Base-by-base conservation (phyloP, 2,329 filamentous ascomycete genomes). In the Xylaria sp. region DNA sequence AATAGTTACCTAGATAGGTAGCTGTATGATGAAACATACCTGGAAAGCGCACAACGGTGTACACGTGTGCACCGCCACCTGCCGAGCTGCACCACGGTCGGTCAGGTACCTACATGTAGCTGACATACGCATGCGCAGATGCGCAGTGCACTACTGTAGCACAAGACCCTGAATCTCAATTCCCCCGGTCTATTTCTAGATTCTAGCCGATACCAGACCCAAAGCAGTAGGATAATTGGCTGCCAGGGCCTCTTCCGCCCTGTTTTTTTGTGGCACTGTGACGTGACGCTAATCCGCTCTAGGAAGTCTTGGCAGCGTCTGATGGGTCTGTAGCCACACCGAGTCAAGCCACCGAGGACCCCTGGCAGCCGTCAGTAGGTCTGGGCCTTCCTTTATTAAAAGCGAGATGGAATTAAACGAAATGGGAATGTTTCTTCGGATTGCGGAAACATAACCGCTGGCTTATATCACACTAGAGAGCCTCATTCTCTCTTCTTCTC, bases 51-150 rank as follows among this genome's bases (percentile, higher is more conserved):
- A 36, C 29, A 22, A 42, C 13, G 45, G 27, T 53, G 44, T 54
- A 39, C 69, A 71, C 71, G 73, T 71, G 63, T 70, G 75, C 75
- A 76, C 75, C 74, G 74, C 75, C 75, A 76, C 75, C 72, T 27
- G 29, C 20, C 69, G 66, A 61, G 60, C 22, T 36, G 13, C 45
- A 49, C 4, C 11, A n/a, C n/a, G n/a, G n/a, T n/a, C n/a, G n/a
- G 13, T 27, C 22, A 27, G 27, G 45, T 45, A 20, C 17, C 9
- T 7, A 20, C 20, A 25, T 27, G 2, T 17, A 20, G 9, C 17
- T 44, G 42, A 44, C 42, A 44, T 44, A 22, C 38, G n/a, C 11
- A 15, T 39, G 17, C 2, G 11, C 20, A 42, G 13, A 31, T 31
- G 7, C 4, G 29, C 29, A 7, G 4, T 31, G 29, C 2, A n/a